A percentile compares a stretch with the other conserved stretches of the same genome.
phyloP scores from a whole-genome alignment of 495 filamentous ascomycete genomes.

The Podospora comata region DNA sequence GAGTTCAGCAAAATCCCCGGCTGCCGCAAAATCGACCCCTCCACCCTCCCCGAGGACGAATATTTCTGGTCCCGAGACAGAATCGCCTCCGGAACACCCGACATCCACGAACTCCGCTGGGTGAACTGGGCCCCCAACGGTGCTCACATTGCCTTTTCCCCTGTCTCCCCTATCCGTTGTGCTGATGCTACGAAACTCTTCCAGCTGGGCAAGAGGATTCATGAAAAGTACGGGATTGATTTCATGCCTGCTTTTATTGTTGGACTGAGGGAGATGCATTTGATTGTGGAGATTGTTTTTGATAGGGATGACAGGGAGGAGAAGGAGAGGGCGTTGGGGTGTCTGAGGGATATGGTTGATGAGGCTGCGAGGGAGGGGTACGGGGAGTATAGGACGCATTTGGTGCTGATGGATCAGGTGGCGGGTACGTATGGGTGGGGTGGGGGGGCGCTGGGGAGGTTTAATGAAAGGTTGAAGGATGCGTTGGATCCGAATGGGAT shows the following conservation, averaged over 20 bases:
- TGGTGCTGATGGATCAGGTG: slow-evolving; percentile 56
- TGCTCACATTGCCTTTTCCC: slow-evolving; percentile 55
- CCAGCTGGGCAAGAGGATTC: slow-evolving; percentile 38
- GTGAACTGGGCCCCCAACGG: slow-evolving; percentile 57
- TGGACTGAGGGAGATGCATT: slow-evolving; percentile 56
- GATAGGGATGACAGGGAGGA: slow-evolving; percentile 43
- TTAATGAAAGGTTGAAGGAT: slow-evolving; percentile 56
- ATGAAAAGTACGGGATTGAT: slow-evolving; percentile 48
- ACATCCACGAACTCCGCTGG: slow-evolving; percentile 52
- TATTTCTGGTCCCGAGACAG: slow-evolving; percentile 35
- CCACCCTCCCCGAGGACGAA: slow-evolving; percentile 32
- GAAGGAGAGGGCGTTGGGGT: slow-evolving; percentile 38
- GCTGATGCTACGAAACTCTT: slow-evolving; percentile 48
- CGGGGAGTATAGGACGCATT: slow-evolving; percentile 58
- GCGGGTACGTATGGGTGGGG: slow-evolving; percentile 57
- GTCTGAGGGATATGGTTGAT: slow-evolving; percentile 47
- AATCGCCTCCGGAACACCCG: slow-evolving; percentile 43
- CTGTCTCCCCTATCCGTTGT: slow-evolving; percentile 52
- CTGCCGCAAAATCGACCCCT: slow-evolving; percentile 47
- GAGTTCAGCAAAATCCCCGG: slow-evolving; percentile 46
- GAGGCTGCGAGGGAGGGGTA: slow-evolving; percentile 49
- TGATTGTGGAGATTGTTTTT: slow-evolving; percentile 57
- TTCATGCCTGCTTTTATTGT: slow-evolving; percentile 51
- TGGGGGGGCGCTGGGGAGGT: slow-evolving; percentile 49
- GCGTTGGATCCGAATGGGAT: slow-evolving; percentile 59